A percentile compares a stretch with the other conserved stretches of the same genome.
Evolutionary conservation across 1,139 yeast genomes (phyloP).

Genomic region (Suhomyces choctaworum): DNA sequence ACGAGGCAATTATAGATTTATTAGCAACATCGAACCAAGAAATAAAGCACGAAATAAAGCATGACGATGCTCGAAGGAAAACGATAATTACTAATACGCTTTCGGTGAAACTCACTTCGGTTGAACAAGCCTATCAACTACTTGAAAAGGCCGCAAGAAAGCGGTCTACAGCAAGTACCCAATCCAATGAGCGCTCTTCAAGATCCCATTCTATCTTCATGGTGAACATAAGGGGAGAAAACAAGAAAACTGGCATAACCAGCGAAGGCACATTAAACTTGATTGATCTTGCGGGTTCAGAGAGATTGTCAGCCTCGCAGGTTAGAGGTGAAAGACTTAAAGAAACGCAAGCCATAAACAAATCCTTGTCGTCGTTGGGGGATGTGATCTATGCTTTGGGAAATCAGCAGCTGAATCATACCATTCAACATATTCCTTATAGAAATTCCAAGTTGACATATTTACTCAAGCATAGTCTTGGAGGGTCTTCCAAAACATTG

Average conservation of each 20-base stretch:
- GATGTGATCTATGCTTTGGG: conserved; percentile 85
- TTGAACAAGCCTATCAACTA: conserved; percentile 51
- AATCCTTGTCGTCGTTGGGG: conserved; percentile 83
- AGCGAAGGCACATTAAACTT: conserved; percentile 68
- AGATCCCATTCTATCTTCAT: conserved; percentile 73
- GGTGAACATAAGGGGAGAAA: conserved; percentile 57
- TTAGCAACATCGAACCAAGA: conserved; percentile 33
- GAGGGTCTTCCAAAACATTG: conserved; percentile 84
- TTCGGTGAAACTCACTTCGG: conserved; percentile 46
- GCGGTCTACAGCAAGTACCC: conserved; percentile 81
- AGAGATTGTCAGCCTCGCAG: conserved; percentile 73
- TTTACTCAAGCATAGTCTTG: conserved; percentile 76
- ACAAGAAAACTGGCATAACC: conserved; percentile 48
- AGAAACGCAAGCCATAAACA: conserved; percentile 90
- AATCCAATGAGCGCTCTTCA: conserved; percentile 75
- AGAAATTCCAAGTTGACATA: conserved; percentile 71
- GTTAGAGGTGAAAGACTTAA: conserved; percentile 77
- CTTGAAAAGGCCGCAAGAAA: conserved; percentile 58
- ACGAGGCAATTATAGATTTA: conserved; percentile 76
- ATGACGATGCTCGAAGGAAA: conserved; percentile 52
- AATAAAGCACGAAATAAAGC: conserved; percentile 68
- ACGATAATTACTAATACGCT: conserved; percentile 66
- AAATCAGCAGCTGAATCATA: conserved; percentile 44
- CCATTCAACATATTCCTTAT: conserved; percentile 50
- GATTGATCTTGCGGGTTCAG: conserved; percentile 88